These are phyloP conservation scores for Apophysomyces trapeziformis DNA, from an alignment of 371 early-diverging fungal genomes.

Conservation along the genomic window DNA sequence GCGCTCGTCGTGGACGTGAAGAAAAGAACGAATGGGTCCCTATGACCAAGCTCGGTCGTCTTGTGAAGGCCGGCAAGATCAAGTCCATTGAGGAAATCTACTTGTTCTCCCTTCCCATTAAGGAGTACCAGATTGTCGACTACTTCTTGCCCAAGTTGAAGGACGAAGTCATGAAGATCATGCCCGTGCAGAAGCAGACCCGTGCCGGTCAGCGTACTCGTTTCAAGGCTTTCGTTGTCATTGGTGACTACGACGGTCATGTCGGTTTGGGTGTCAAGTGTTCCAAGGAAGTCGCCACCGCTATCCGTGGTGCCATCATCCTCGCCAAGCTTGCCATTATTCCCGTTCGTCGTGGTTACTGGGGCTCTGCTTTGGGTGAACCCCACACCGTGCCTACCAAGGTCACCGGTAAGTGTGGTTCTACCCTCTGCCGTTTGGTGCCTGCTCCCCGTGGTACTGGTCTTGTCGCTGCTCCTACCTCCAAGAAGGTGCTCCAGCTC, in stretches of 20 bases:
- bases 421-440: conserved; percentile 90
- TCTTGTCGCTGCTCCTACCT: conserved; percentile 93
- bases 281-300: conserved; percentile 97
- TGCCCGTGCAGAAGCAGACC: conserved; percentile 99
- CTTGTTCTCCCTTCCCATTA: conserved; percentile 95
- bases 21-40: conserved; percentile 88
- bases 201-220: conserved; percentile 99
- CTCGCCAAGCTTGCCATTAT: conserved; percentile 96
- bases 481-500: conserved; percentile 96
- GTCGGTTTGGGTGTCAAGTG: conserved; percentile 98
- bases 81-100: conserved; percentile 90
- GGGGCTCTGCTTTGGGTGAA: conserved; percentile 94
- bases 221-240: conserved; percentile 98
- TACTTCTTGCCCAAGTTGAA: conserved; percentile 93
- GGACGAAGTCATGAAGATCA: conserved; percentile 99
- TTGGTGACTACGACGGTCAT: conserved; percentile 97
- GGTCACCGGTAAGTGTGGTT: conserved; percentile 60
- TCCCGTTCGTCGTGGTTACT: conserved; percentile 98
- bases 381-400: conserved; percentile 41
- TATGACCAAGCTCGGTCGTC: conserved; percentile 96
- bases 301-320: conserved; percentile 97
- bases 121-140: conserved; percentile 99
- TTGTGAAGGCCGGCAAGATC: conserved; percentile 90
- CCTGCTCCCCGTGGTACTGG: conserved; percentile 99
- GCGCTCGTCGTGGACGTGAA: conserved; percentile 82